A percentile compares a stretch with the other conserved stretches of the same genome.
phyloP scores from a whole-genome alignment of 2,329 filamentous ascomycete genomes.

The Drechmeria coniospora region DNA sequence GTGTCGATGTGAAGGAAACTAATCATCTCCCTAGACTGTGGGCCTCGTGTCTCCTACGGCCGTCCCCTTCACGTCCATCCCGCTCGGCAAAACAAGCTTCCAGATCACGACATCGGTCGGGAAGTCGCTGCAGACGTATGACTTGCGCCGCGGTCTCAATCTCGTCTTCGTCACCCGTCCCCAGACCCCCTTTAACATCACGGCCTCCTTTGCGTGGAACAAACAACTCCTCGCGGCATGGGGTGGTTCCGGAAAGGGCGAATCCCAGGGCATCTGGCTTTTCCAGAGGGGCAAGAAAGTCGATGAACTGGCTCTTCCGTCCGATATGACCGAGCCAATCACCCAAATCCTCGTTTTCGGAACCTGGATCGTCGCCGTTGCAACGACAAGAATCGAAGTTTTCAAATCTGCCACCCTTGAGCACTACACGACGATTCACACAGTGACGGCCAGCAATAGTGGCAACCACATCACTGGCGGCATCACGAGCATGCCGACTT shows the following conservation, averaged over 20 bases:
- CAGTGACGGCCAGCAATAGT: slow-evolving; percentile 37
- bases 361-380: slow-evolving; percentile 77
- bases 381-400: slow-evolving; percentile 61
- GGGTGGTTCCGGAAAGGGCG: slow-evolving; percentile 43
- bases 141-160: slow-evolving; percentile 76
- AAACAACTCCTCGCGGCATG: slow-evolving; percentile 80
- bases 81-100: slow-evolving; percentile 85
- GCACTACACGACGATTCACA: slow-evolving; percentile 75
- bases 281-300: slow-evolving; percentile 84
- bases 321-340: slow-evolving; percentile 53
- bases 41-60: slow-evolving; percentile 82
- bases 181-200: slow-evolving; percentile 73
- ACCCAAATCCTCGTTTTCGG: slow-evolving; percentile 71
- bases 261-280: slow-evolving; percentile 63
- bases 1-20: slow-evolving; percentile 1
- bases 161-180: slow-evolving; percentile 88
- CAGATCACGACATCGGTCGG: slow-evolving; percentile 95
- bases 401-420: slow-evolving; percentile 77
- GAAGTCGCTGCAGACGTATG: slow-evolving; percentile 84
- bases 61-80: slow-evolving; percentile 79
- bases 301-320: slow-evolving; percentile 55
- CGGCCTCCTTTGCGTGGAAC: slow-evolving; percentile 76
- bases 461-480: slow-evolving; percentile 60
- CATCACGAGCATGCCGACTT: slow-evolving; percentile 81
- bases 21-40: slow-evolving; percentile 57